A percentile compares a stretch with the other conserved stretches of the same genome.
Conservation (phyloP, 2,329 filamentous ascomycete genomes). For the Bipolaris cookei region DNA sequence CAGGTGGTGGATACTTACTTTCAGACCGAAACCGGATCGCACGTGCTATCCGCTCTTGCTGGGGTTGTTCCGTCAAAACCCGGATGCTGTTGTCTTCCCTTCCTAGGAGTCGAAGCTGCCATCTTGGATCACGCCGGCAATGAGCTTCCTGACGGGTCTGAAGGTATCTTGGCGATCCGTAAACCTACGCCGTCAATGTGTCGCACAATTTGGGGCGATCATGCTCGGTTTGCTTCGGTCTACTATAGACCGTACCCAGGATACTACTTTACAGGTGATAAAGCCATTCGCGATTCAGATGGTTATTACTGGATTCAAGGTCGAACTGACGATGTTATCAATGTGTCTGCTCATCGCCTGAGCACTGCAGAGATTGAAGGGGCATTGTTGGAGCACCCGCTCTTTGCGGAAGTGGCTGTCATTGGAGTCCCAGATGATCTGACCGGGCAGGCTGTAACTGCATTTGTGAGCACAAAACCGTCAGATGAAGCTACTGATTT, state of each 20-base stretch:
- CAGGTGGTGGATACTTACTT: not conserved
- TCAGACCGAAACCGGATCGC: not conserved
- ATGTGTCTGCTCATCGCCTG: not conserved
- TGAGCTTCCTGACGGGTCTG: not conserved
- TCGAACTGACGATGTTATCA: not conserved
- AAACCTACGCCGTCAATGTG: not conserved
- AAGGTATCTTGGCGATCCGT: not conserved
- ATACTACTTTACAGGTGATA: not conserved
- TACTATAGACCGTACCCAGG: not conserved
- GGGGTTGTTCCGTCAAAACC: not conserved
- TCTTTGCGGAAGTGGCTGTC: not conserved
- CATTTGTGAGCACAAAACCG: not conserved
- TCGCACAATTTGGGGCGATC: not conserved
- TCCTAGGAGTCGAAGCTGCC: not conserved
- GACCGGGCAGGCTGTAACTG: not conserved
- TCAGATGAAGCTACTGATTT: not conserved
- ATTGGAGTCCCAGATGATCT: not conserved
- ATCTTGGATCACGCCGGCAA: not conserved
- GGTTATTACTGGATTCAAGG: not conserved
- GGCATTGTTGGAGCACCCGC: not conserved
- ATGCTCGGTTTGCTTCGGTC: not conserved
- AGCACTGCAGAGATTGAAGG: not conserved
- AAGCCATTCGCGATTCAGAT: not conserved
- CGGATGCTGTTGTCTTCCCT: not conserved
- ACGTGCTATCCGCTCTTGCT: not conserved